Base-by-base conservation (phyloP, 2,329 filamentous ascomycete species). In the Pseudonectria foliicola region DNA sequence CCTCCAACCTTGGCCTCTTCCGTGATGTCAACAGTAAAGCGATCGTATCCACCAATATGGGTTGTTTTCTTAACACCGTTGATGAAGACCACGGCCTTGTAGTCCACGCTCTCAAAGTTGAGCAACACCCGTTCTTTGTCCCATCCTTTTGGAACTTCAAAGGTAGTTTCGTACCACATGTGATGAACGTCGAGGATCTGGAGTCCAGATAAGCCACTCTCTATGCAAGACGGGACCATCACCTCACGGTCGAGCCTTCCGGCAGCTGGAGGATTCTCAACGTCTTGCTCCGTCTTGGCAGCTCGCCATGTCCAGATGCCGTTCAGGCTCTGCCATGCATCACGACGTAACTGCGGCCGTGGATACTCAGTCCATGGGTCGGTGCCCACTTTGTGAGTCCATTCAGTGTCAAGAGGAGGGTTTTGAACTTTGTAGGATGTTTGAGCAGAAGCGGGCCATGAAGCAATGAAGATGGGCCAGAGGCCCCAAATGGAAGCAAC, bases 31-130 rank as follows among this genome's bases (percentile, higher is more conserved):
- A 81, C 43, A 2, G 64, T 70, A 49, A 82, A 82, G 16, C 70
- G 66, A 48, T 71, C 77, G 47, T 81, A 82, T 0, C 79, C 79
- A 15, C 79, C 79, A 1, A 66, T 61, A 42, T 82, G 66, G 34
- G 66, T 68, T 1, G 66, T 70, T 4, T 68, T 70, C 13, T 68
- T 42, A 15, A 66, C 48, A 3, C 71, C 71, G 43, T 80, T 80
- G 44, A 82, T 60, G 38, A 71, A 80, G 1, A 82, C 70, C 0
- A 67, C 71, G 6, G 69, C 62, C 44, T 75, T 63, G 38, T 75
- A 77, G 46, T 77, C 73, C 21, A 77, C 73, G 6, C 73, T 73
- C 42, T 75, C 73, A 35, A 77, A 77, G 46, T 76, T 72, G 34
- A 77, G 57, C 27, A 76, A 40, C 1, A 76, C 59, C 2, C 52